Percentiles rank a stretch among this genome's conserved stretches.
These are phyloP conservation scores for Solanum chiquidenum DNA, from an alignment of 257 asterid species.

Conservation along the genomic window DNA sequence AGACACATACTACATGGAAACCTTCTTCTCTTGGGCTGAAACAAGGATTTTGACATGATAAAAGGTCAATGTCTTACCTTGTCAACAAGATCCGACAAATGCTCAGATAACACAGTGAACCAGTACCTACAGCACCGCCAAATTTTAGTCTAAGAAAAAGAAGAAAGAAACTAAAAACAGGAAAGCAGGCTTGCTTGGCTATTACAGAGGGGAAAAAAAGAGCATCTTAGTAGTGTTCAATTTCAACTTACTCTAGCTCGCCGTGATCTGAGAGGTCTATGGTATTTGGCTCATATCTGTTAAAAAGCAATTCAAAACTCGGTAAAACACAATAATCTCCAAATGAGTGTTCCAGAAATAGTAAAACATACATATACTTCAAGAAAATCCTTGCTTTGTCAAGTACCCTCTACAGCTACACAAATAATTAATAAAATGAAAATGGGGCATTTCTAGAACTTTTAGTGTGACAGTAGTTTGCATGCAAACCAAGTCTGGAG, in stretches of 20 bases:
- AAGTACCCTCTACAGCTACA: not conserved
- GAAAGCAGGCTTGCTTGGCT: not conserved
- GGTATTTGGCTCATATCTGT: conserved; percentile 96
- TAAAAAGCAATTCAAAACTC: conserved; percentile 8
- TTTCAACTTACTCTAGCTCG: conserved; percentile 75
- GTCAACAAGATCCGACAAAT: conserved; percentile 90
- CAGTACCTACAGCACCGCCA: conserved; percentile 56
- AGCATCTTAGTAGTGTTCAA: not conserved
- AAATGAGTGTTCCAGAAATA: not conserved
- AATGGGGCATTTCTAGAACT: not conserved
- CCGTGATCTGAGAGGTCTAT: conserved; percentile 85
- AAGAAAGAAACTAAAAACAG: not conserved
- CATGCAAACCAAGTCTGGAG: not conserved
- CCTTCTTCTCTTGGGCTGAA: not conserved
- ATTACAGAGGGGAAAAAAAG: not conserved
- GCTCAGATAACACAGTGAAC: conserved; percentile 88
- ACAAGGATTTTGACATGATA: not conserved
- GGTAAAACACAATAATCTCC: not conserved
- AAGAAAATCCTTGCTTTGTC: not conserved
- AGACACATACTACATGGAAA: not conserved
- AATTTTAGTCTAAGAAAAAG: not conserved
- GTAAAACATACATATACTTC: not conserved
- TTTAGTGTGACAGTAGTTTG: not conserved
- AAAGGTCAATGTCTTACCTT: conserved; percentile 39
- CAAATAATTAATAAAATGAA: not conserved